A percentile compares a stretch with the other conserved stretches of the same genome.
Evolutionary conservation across 108 stramenopile species (phyloP).

Genomic region (Conticribra guillardii): DNA sequence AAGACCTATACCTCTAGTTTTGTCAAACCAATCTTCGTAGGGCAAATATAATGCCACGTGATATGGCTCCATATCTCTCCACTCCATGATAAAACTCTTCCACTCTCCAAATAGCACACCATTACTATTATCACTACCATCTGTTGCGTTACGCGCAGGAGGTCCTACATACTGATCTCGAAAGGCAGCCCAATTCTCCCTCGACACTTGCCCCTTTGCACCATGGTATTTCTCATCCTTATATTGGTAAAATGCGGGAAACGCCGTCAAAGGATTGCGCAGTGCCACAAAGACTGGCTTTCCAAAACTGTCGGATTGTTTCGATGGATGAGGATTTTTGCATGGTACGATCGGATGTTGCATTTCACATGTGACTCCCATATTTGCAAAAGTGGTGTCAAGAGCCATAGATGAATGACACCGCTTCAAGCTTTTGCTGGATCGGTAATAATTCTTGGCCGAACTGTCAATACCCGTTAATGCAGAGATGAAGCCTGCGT

Average conservation of each 20-base stretch:
- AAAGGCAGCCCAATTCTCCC: conserved; percentile 48
- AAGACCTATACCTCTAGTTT: conserved; percentile 31
- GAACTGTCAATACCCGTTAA: conserved; percentile 30
- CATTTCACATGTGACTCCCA: conserved; percentile 42
- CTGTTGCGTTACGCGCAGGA: too few relatives aligned
- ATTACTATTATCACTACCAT: conserved; percentile 9
- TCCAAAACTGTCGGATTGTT: conserved; percentile 35
- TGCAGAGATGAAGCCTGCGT: conserved; percentile 15
- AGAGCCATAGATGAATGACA: conserved; percentile 15
- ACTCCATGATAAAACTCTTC: conserved; percentile 50
- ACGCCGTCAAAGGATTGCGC: conserved; percentile 60
- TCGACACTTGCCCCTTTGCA: conserved; percentile 45
- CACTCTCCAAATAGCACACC: conserved; percentile 41
- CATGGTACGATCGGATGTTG: conserved; percentile 43
- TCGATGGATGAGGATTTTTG: conserved; percentile 20
- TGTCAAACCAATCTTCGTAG: conserved; percentile 53
- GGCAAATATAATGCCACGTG: conserved; percentile 51
- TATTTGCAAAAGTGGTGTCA: conserved; percentile 6
- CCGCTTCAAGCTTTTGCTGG: conserved; percentile 25
- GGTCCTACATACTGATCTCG: conserved; percentile 59
- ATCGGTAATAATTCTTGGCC: conserved; percentile 28
- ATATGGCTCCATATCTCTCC: conserved; percentile 55
- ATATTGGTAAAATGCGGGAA: conserved; percentile 55
- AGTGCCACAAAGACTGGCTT: conserved; percentile 31
- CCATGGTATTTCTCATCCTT: conserved; percentile 62